A percentile compares a stretch with the other conserved stretches of the same genome.
Evolutionary conservation across 2,329 filamentous ascomycete genomes (phyloP).

Genomic region (Capronia americana): DNA sequence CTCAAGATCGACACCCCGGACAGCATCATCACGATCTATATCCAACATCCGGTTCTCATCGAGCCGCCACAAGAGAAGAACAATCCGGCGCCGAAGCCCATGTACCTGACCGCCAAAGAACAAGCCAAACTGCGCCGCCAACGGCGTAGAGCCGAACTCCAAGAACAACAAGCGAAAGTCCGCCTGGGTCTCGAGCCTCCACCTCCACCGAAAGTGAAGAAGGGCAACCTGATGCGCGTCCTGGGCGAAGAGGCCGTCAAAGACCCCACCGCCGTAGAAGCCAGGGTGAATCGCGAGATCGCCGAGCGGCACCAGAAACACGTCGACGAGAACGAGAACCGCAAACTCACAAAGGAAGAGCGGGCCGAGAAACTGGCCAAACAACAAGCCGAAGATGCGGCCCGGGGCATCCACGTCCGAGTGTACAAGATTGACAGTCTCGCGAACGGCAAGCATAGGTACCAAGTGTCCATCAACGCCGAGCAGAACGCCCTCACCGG

Average conservation of each 20-base stretch:
- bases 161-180: constrained; percentile 96
- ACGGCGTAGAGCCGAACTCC: constrained; percentile 87
- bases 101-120: constrained; percentile 90
- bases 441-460: constrained; percentile 91
- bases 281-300: constrained; percentile 90
- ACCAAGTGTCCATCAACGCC: constrained; percentile 90
- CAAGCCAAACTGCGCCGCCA: constrained; percentile 89
- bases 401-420: constrained; percentile 81
- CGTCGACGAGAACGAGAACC: constrained; percentile 76
- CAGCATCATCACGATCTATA: constrained; percentile 84
- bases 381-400: constrained; percentile 87
- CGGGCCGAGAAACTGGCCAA: constrained; percentile 78
- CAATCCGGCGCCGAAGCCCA: constrained; percentile 78
- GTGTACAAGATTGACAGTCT: constrained; percentile 90
- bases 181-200: constrained; percentile 86
- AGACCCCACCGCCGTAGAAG: constrained; percentile 95
- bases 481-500: constrained; percentile 87
- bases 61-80: constrained; percentile 91
- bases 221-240: constrained; percentile 96
- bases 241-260: constrained; percentile 91
- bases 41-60: constrained; percentile 90
- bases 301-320: constrained; percentile 83
- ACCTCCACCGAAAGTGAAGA: constrained; percentile 94
- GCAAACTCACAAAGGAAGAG: constrained; percentile 88
- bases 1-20: constrained; percentile 80